Conservation (phyloP, 306 rosid genomes). For the Ziziphus jujuba region DNA sequence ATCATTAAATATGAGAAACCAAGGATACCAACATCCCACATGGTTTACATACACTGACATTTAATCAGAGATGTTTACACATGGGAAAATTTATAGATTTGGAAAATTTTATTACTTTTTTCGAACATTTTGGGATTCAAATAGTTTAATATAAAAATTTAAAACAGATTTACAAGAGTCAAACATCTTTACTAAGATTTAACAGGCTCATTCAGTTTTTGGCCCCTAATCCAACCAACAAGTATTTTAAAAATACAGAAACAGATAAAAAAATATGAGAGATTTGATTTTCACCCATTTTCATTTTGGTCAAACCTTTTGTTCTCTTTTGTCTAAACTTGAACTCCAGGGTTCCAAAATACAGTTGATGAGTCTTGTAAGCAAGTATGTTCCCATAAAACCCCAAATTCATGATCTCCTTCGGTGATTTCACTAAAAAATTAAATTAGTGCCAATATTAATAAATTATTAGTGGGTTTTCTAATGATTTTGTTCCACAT, state of each 20-base stretch:
- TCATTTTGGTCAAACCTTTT: conserved; percentile 3
- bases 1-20: conserved; percentile 46
- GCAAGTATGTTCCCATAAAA: conserved; percentile 10
- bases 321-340: conserved; percentile 10
- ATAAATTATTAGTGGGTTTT: neutral
- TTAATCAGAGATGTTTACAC: conserved; percentile 43
- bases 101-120: neutral
- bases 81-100: neutral
- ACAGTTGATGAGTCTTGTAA: conserved; percentile 21
- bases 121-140: conserved; percentile 43
- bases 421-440: neutral
- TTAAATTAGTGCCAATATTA: neutral
- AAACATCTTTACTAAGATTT: conserved; percentile 32
- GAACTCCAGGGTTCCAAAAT: conserved; percentile 23
- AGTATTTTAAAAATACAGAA: neutral
- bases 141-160: conserved; percentile 24
- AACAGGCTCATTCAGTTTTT: conserved; percentile 16
- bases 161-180: conserved; percentile 50
- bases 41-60: conserved; percentile 74
- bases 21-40: conserved; percentile 59
- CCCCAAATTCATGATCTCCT: neutral
- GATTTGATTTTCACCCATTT: neutral
- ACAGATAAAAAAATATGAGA: neutral
- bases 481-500: conserved; percentile 50
- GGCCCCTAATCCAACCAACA: conserved; percentile 22